Evolutionary conservation across 176 grass and related monocot genomes (phyloP), one percentile per base, ranked within the genome.

Genomic region (Ensete ventricosum): DNA sequence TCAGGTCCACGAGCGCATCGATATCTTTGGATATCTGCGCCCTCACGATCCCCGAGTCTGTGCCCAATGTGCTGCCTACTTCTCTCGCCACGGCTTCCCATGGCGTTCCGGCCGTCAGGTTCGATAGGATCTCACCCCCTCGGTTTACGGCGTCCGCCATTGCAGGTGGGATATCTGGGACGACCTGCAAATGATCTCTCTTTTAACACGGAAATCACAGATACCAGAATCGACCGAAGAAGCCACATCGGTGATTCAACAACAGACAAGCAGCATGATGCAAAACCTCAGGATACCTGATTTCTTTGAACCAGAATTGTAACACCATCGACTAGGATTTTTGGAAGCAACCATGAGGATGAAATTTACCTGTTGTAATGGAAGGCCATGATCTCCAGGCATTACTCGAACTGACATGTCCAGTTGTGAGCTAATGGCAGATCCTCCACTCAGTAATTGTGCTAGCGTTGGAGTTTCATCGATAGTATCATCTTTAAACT

Each of bases 81-180:
- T 93, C 95, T 76, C 84, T 98, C 53, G 88, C 90, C 74, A 98
- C 86, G 64, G 86, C 84, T 75, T 98, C 95, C 88, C 90, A 93
- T 52, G 95, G 95, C 23, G 95, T 98, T 74, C 95, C 95, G 17
- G 73, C 60, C 52, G 95, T 82, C 22, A 98, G 81, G 80, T 91
- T 93, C 57, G 86, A 73, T 52, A 98, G 70, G 29, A 94, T 78
- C 77, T 98, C 95, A 64, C 95, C 82, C 76, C 95, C 95, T 25
- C 90, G 83, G 84, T 89, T 93, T 21, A 98, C 95, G 14, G 88
- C 90, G 84, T 93, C 90, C 34, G 90, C 95, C 95, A 98, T 98
- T 69, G 84, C 90, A 22, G 95, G 90, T 63, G 95, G 95, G 79
- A 94, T 88, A 70, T 98, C 95, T 48, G 95, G 90, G 78, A 98